Percentiles rank a stretch among this genome's conserved stretches.
phyloP scores from a whole-genome alignment of 768 basidiomycete species.

The Daedaleopsis nitida region DNA sequence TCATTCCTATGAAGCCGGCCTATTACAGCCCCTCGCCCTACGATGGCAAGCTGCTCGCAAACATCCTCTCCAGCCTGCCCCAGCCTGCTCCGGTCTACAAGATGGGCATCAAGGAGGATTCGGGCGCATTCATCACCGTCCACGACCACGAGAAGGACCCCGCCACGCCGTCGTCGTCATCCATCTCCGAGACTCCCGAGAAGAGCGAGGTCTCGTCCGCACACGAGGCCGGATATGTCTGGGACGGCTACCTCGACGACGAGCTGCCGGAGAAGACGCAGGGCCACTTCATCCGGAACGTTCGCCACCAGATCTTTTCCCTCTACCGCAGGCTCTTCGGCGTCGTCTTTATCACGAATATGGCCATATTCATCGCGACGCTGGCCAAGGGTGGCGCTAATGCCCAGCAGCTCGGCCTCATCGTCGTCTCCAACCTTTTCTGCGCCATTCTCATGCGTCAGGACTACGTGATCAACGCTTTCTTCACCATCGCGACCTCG shows the following conservation, averaged over 20 bases:
- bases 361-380: conserved; percentile 47
- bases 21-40: conserved; percentile 26
- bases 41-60: conserved; percentile 21
- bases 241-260: conserved; percentile 57
- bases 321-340: conserved; percentile 59
- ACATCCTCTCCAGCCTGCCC: conserved; percentile 22
- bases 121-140: conserved; percentile 14
- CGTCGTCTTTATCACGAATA: conserved; percentile 52
- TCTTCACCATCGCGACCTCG: conserved; percentile 54
- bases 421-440: conserved; percentile 46
- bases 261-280: conserved; percentile 52
- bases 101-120: conserved; percentile 34
- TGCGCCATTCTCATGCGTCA: conserved; percentile 45
- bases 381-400: conserved; percentile 28
- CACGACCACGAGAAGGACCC: neutral
- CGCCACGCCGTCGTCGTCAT: conserved; percentile 30
- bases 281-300: conserved; percentile 48
- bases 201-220: conserved; percentile 27
- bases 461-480: conserved; percentile 60
- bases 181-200: conserved; percentile 19
- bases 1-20: conserved; percentile 14
- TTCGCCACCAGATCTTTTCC: conserved; percentile 56
- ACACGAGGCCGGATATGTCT: conserved; percentile 32
- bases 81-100: conserved; percentile 32
- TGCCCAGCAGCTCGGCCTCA: conserved; percentile 36